Evolutionary conservation across 768 basidiomycete species (phyloP).

Genomic region (Candolleomyces aberdarensis): DNA sequence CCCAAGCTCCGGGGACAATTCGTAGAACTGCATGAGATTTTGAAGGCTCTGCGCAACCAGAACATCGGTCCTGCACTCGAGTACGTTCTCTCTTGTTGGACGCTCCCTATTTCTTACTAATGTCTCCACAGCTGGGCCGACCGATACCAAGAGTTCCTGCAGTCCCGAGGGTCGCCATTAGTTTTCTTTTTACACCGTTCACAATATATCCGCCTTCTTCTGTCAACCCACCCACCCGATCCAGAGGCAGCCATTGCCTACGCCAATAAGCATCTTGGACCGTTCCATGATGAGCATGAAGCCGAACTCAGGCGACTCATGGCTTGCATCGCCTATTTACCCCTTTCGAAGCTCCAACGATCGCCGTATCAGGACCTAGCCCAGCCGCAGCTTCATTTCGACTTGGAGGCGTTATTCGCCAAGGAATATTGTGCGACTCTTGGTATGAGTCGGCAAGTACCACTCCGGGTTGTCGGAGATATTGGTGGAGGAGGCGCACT

Average conservation of each 20-base stretch:
- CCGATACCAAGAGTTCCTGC: constrained; percentile 63
- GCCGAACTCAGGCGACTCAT: constrained; percentile 69
- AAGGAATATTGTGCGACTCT: constrained; percentile 86
- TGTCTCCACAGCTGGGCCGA: constrained; percentile 68
- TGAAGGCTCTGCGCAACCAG: constrained; percentile 60
- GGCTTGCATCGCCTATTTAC: constrained; percentile 68
- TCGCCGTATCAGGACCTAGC: constrained; percentile 80
- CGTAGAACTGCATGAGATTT: constrained; percentile 66
- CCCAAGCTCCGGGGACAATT: constrained; percentile 53
- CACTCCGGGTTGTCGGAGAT: constrained; percentile 85
- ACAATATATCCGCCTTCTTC: constrained; percentile 78
- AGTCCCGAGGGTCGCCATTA: constrained; percentile 69
- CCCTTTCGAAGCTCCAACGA: constrained; percentile 55
- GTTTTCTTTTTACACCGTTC: constrained; percentile 91
- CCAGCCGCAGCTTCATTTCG: constrained; percentile 66
- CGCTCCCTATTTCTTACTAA: not conserved
- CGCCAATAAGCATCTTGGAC: constrained; percentile 60
- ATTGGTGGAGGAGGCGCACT: constrained; percentile 91
- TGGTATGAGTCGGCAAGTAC: constrained; percentile 86
- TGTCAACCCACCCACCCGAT: constrained; percentile 58
- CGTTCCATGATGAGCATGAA: constrained; percentile 61
- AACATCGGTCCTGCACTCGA: constrained; percentile 76
- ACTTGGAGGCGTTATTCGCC: constrained; percentile 80
- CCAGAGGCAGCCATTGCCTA: constrained; percentile 66
- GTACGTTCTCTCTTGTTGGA: constrained; percentile 34